These are phyloP conservation scores for Ganoderma lucidum DNA, from an alignment of 1,284 basidiomycete species.

Conservation along the genomic window DNA sequence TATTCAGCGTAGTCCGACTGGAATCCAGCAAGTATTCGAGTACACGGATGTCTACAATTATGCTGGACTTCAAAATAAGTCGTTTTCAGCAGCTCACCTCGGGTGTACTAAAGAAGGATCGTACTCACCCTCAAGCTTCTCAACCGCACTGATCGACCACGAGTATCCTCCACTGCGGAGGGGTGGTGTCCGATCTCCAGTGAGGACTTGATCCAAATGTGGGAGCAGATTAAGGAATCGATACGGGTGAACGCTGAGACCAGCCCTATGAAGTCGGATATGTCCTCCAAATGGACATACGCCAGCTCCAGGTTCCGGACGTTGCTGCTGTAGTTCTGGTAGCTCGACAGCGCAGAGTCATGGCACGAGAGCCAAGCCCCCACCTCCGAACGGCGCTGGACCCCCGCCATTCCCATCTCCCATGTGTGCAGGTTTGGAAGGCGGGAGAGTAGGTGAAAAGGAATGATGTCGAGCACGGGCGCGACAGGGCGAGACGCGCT, in stretches of 20 bases:
- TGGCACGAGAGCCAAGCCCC: background rate
- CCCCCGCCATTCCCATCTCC: background rate
- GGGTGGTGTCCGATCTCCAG: background rate
- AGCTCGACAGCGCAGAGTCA: background rate
- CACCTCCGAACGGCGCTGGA: background rate
- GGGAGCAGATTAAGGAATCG: background rate
- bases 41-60: background rate
- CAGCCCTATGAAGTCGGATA: background rate
- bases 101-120: background rate
- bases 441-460: background rate
- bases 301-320: background rate
- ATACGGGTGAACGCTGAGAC: background rate
- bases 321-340: background rate
- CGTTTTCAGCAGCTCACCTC: background rate
- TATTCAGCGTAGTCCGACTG: background rate
- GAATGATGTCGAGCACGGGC: background rate
- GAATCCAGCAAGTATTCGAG: background rate
- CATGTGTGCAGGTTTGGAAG: background rate
- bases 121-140: background rate
- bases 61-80: background rate
- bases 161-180: no score
- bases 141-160: background rate
- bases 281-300: background rate
- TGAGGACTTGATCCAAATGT: background rate
- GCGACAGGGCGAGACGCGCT: background rate